phyloP scores from a whole-genome alignment of 345 rosid genomes.

The Eucalyptus curtisii region DNA sequence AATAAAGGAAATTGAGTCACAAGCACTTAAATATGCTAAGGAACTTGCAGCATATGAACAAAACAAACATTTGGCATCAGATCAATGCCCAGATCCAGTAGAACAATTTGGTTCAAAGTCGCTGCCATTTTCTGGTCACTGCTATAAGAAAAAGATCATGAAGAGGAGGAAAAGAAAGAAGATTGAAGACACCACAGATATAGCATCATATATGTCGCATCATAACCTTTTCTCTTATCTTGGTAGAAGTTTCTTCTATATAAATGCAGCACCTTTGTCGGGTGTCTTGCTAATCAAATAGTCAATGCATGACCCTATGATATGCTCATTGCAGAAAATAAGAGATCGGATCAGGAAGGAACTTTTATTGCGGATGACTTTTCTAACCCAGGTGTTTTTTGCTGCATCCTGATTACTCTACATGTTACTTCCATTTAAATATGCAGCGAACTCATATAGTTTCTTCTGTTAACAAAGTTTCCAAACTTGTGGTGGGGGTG shows the following conservation, averaged over 20 bases:
- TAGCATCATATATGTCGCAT: conserved; percentile 40
- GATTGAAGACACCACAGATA: conserved; percentile 47
- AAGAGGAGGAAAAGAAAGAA: conserved; percentile 69
- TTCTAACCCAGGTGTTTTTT: conserved; percentile 19
- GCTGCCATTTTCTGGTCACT: conserved; percentile 49
- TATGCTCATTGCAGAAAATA: conserved; percentile 40
- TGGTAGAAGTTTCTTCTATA: conserved; percentile 23
- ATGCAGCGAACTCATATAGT: not conserved
- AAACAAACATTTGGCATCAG: conserved; percentile 22
- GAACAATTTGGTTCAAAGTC: conserved; percentile 63
- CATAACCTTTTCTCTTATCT: conserved; percentile 65
- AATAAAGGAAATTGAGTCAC: conserved; percentile 62
- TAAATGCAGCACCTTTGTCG: not conserved
- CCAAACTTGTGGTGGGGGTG: not conserved
- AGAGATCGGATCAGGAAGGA: conserved; percentile 50
- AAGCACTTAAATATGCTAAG: conserved; percentile 43
- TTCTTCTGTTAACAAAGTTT: not conserved
- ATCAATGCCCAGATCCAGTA: conserved; percentile 20
- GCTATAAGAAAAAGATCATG: conserved; percentile 33
- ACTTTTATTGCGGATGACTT: conserved; percentile 46
- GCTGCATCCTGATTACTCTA: not conserved
- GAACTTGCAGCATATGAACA: conserved; percentile 37
- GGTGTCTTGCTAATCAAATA: not conserved
- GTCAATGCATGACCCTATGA: not conserved
- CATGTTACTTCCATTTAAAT: not conserved